Percentiles rank a stretch among this genome's conserved stretches.
These are phyloP conservation scores for Solanum medicagineum DNA, from an alignment of 257 asterid genomes.

Conservation along the genomic window DNA sequence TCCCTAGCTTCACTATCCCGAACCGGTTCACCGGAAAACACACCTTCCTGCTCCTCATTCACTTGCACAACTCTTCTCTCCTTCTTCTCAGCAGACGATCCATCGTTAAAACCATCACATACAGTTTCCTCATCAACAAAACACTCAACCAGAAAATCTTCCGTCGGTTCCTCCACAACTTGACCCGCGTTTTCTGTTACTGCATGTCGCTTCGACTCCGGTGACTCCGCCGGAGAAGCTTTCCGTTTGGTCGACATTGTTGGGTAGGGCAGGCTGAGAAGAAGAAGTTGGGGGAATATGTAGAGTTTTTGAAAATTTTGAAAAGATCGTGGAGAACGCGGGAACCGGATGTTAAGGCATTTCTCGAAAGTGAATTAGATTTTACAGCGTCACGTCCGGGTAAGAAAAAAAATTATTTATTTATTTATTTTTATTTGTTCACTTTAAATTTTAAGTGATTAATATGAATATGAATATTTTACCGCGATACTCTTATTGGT, in stretches of 20 bases:
- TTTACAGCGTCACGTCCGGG: not conserved
- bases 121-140: not conserved
- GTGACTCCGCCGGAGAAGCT: not conserved
- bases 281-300: not conserved
- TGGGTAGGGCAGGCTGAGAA: not conserved
- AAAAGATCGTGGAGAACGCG: not conserved
- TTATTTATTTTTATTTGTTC: too few species aligned
- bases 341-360: not conserved
- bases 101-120: not conserved
- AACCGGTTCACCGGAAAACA: constrained; percentile 26
- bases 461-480: too few species aligned
- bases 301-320: not conserved
- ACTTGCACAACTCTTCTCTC: not conserved
- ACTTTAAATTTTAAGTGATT: too few species aligned
- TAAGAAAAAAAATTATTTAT: too few species aligned
- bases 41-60: not conserved
- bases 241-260: not conserved
- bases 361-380: not conserved
- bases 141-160: not conserved
- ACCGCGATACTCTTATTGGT: too few species aligned
- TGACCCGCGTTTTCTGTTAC: not conserved
- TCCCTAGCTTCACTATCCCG: constrained; percentile 22
- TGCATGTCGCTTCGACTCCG: not conserved
- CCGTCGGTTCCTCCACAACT: not conserved
- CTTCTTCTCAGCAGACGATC: not conserved